These are phyloP conservation scores for Theileria luwenshuni DNA, from an alignment of 169 alveolate genomes.

Conservation along the genomic window DNA sequence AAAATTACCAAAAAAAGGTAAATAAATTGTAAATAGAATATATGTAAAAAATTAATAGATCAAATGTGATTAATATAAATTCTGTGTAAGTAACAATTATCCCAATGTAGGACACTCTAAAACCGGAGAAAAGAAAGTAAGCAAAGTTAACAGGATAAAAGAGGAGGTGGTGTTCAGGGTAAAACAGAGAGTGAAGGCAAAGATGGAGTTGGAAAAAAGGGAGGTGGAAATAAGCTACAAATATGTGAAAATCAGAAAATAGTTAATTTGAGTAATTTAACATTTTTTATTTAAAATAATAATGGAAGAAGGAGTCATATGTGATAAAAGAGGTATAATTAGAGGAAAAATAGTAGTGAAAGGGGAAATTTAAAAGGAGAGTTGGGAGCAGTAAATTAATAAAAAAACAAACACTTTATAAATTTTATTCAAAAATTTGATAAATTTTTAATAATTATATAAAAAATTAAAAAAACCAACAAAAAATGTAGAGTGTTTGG, in stretches of 20 bases:
- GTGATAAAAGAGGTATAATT: not conserved
- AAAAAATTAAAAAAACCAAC: no score
- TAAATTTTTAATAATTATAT: no score
- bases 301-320: not conserved
- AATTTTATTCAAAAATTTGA: not conserved
- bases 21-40: not conserved
- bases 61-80: not conserved
- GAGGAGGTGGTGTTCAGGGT: not conserved
- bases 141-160: not conserved
- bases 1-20: conserved; percentile 1
- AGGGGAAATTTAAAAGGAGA: not conserved
- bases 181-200: not conserved
- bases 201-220: conserved; percentile 2
- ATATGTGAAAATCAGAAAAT: conserved; percentile 9
- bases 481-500: no score
- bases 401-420: no score
- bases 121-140: not conserved
- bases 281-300: not conserved
- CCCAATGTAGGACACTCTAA: no score
- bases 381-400: not conserved
- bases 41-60: not conserved
- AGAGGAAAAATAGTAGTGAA: no score
- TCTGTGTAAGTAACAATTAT: no score
- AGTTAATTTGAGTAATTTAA: not conserved
- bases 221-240: conserved; percentile 8